These are phyloP conservation scores for Funneliformis geosporum DNA, from an alignment of 192 early-diverging fungal genomes.

Conservation along the genomic window DNA sequence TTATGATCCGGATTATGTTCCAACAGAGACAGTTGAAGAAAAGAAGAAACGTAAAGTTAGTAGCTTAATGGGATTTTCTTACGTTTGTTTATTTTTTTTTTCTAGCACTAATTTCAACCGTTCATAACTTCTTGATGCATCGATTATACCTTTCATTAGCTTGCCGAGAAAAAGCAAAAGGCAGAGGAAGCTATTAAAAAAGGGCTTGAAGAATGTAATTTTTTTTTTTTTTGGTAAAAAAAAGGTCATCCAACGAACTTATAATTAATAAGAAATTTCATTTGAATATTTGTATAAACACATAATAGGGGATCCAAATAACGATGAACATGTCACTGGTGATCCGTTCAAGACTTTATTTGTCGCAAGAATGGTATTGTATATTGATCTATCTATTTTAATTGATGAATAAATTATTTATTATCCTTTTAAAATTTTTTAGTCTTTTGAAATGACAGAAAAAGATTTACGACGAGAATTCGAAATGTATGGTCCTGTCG, in stretches of 20 bases:
- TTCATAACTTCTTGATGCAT: neutral
- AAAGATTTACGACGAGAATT: constrained; percentile 77
- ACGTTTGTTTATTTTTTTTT: neutral
- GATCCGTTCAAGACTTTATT: constrained; percentile 95
- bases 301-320: constrained; percentile 66
- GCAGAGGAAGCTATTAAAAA: constrained; percentile 59
- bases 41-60: constrained; percentile 67
- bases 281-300: neutral
- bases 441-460: constrained; percentile 75
- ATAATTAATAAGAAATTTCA: neutral
- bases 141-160: constrained; percentile 38
- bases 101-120: too few relatives aligned
- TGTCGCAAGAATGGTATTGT: constrained; percentile 72
- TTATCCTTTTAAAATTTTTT: neutral
- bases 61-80: neutral
- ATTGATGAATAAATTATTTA: neutral
- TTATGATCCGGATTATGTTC: constrained; percentile 75
- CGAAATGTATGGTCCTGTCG: constrained; percentile 77
- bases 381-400: neutral
- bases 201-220: constrained; percentile 55
- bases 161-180: constrained; percentile 55
- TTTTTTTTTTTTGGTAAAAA: neutral
- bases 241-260: neutral
- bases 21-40: constrained; percentile 68
- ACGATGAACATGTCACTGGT: constrained; percentile 69